Conservation (phyloP, 2,329 filamentous ascomycete species). For the Apiospora saccharicola region DNA sequence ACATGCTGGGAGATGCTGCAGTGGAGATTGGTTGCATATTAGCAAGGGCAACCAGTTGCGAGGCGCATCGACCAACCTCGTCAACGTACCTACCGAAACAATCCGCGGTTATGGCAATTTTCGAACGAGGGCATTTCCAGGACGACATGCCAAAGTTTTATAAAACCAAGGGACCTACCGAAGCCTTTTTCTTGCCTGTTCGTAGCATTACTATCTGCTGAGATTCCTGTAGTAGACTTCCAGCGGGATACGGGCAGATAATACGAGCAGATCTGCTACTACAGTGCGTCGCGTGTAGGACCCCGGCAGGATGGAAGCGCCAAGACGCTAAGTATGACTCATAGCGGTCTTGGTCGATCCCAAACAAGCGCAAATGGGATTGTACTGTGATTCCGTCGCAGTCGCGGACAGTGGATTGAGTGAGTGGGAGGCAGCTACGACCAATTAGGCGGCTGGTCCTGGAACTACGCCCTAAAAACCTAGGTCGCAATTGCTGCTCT, state of each 20-base stretch:
- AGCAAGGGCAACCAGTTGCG: conserved; percentile 7
- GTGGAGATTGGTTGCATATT: conserved; percentile 19
- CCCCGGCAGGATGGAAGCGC: conserved; percentile 4
- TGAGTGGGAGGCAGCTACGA: background rate
- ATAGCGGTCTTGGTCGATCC: conserved; percentile 2
- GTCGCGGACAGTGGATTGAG: background rate
- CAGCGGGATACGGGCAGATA: background rate
- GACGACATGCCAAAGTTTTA: no score
- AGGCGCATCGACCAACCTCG: conserved; percentile 1
- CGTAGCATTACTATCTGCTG: background rate
- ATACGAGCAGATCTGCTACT: conserved; percentile 16
- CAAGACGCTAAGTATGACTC: conserved; percentile 19
- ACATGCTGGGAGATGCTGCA: conserved; percentile 9
- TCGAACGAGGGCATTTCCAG: background rate
- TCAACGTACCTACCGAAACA: background rate
- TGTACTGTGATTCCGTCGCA: conserved; percentile 21
- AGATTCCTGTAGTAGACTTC: background rate
- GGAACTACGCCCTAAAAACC: conserved; percentile 5
- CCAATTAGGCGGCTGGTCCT: background rate
- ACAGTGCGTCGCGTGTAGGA: conserved; percentile 9
- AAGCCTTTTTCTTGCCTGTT: background rate
- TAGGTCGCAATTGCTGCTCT: conserved; percentile 2
- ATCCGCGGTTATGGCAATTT: no score
- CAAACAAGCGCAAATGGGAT: conserved; percentile 12
- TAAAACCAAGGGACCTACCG: background rate